A percentile compares a stretch with the other conserved stretches of the same genome.
These are phyloP conservation scores for Cyclotella kingstonii DNA, from an alignment of 108 stramenopile genomes.

Conservation along the genomic window DNA sequence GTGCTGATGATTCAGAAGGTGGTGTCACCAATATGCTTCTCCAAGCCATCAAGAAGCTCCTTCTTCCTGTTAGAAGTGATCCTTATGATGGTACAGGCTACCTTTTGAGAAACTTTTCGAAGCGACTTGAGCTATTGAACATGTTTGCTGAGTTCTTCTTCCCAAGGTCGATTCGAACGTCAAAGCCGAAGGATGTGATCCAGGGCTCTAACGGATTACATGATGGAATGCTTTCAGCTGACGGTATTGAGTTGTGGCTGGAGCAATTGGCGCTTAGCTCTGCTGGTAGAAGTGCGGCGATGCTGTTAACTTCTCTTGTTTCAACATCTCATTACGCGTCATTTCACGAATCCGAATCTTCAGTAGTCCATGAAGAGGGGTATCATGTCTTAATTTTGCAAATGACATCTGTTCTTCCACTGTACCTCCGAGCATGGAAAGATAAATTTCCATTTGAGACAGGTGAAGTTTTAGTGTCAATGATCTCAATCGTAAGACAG, in stretches of 20 bases:
- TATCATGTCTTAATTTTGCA: conserved; percentile 20
- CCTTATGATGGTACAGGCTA: conserved; percentile 1
- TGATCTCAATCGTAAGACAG: conserved; percentile 31
- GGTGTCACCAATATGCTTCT: conserved; percentile 24
- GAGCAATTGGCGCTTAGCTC: conserved; percentile 19
- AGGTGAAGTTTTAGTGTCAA: conserved; percentile 27
- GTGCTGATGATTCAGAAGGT: conserved; percentile 7
- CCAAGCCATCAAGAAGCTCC: conserved; percentile 15
- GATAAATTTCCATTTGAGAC: conserved; percentile 28
- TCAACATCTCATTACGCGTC: conserved; percentile 10
- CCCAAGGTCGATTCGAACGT: conserved; percentile 14
- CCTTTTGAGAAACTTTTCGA: conserved; percentile 12
- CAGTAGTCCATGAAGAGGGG: conserved; percentile 1
- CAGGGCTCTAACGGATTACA: not conserved
- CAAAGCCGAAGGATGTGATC: not conserved
- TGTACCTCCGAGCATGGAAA: conserved; percentile 36
- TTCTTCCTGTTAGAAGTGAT: conserved; percentile 12
- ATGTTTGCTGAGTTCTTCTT: conserved; percentile 38
- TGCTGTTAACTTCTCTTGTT: conserved; percentile 27
- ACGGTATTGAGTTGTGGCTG: conserved; percentile 11
- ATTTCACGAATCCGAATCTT: not conserved
- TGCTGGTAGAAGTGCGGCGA: conserved; percentile 29
- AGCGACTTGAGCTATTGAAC: conserved; percentile 32
- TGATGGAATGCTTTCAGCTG: conserved; percentile 9
- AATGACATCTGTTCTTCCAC: conserved; percentile 40